Percentiles rank a stretch among this genome's conserved stretches.
Evolutionary conservation across 1,139 yeast species (phyloP).

Genomic region (Magnusiomyces tetraspermus): DNA sequence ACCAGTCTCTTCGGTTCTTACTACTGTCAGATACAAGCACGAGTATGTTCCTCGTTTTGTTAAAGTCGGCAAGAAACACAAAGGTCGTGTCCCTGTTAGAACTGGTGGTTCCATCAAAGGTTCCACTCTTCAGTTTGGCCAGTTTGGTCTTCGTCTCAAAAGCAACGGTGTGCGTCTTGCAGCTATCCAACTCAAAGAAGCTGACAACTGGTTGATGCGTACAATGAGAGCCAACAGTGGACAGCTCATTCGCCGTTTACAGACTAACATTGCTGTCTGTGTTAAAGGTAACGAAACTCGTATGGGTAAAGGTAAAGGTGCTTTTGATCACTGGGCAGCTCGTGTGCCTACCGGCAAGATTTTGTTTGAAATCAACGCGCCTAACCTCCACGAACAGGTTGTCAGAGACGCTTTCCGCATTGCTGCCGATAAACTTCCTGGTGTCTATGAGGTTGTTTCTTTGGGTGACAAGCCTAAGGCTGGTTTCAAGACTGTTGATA

Average conservation of each 20-base stretch:
- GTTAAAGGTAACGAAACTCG: slow-evolving; percentile 97
- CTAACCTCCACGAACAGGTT: slow-evolving; percentile 70
- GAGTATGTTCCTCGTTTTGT: slow-evolving; percentile 82
- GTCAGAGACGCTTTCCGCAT: slow-evolving; percentile 89
- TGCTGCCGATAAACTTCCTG: slow-evolving; percentile 89
- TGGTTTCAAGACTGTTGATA: slow-evolving; percentile 45
- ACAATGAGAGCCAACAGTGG: slow-evolving; percentile 67
- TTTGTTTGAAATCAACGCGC: slow-evolving; percentile 76
- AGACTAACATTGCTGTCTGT: slow-evolving; percentile 84
- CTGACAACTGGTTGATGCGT: slow-evolving; percentile 77
- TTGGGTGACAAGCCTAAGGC: slow-evolving; percentile 59
- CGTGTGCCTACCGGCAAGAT: slow-evolving; percentile 95
- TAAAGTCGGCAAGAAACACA: slow-evolving; percentile 69
- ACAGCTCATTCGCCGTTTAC: slow-evolving; percentile 65
- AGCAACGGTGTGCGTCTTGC: slow-evolving; percentile 77
- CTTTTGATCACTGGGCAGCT: slow-evolving; percentile 94
- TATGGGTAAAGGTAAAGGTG: slow-evolving; percentile 99
- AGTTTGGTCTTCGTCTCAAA: slow-evolving; percentile 77
- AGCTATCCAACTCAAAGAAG: slow-evolving; percentile 88
- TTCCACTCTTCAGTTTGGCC: slow-evolving; percentile 68
- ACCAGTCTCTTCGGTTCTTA: slow-evolving; percentile 3
- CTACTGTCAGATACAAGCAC: slow-evolving; percentile 42
- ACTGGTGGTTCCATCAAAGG: slow-evolving; percentile 94
- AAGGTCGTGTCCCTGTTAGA: slow-evolving; percentile 90
- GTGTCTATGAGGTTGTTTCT: slow-evolving; percentile 77